Base-by-base conservation (phyloP, 2,329 filamentous ascomycete species). In the Penicillium sp. region DNA sequence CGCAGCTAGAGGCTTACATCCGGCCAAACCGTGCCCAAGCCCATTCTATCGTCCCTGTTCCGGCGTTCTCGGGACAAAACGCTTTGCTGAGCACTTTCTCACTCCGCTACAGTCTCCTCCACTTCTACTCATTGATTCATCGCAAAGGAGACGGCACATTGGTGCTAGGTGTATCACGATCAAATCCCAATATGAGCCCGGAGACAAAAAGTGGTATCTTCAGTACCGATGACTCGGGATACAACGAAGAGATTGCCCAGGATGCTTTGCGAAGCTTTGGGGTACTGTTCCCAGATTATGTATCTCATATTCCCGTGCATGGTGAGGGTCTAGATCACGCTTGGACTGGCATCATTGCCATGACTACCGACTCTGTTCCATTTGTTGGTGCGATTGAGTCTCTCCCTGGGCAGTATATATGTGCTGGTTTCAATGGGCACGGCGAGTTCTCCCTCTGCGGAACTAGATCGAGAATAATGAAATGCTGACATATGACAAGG, bases 81-180 rank as follows among this genome's bases (percentile, higher is more conserved):
- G 44, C 64, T 2, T 62, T 78, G 5, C 60, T 58, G 11, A 74
- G 62, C 46, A 80, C 78, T 0, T 75, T 78, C 60, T 79, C 77
- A 1, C 60, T 80, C 11, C 71, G 78, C 8, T 77, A 79, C 51
- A 72, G 72, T 39, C 67, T 80, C 1, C 67, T 74, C 27, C 76
- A 79, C 57, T 81, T 79, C 67, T 80, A 79, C 63, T 79, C 77
- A 0, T 62, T 81, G n/a, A 78, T 78, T 14, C 78, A 79, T 59
- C 69, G 77, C 4, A 62, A 66, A 41, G 66, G 66, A 1, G 76
- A 79, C 50, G 77, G 77, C 0, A 75, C 76, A 7, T 57, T 78
- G 4, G 67, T 79, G 7, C 67, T 79, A 3, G 77, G 77, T 0
- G 70, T 74, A 2, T 75, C 76, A 4, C 63, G 74, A n/a, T 67